Base-by-base conservation (phyloP, 1,139 yeast genomes). In the Geotrichum klebahnii region DNA sequence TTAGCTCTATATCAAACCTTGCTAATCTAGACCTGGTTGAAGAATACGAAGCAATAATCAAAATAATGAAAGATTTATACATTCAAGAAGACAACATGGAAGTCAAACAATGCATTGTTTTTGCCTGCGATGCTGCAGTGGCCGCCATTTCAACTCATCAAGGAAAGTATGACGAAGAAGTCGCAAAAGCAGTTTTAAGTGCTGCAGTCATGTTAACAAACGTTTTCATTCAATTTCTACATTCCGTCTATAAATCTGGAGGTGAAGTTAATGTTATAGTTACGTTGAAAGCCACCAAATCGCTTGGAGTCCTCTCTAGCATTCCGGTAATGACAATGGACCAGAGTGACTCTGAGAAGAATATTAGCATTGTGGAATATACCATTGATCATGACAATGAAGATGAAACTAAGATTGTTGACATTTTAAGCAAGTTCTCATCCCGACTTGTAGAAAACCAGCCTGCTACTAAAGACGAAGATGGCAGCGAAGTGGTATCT, bases 241-340 rank as follows among this genome's bases (percentile, higher is more conserved):
- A 47, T 19, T 17, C 33, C 8, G 14, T 48, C 9, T 42, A 40
- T 14, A 41, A 35, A 20, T 37, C 39, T 14, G 34, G 38, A 3
- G 48, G 46, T 5, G 44, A 44, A 24, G 43, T 48, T 17, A 51
- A 51, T 37, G 42, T 43, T 9, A 31, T 54, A 17, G 41, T 48
- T 5, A 17, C 55, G n/a, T 42, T 59, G 22, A 55, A 54, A 26
- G 48, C 52, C 4, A 52, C 59, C 23, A 57, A 57, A 28, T 48
- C 54, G 3, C 43, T 59, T 23, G 62, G 62, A 2, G 42, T 59
- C 5, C 41, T 57, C 12, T 52, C 61, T 2, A 46, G 56, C 17
- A 40, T 44, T 24, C 9, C 34, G 6, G 16, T 24, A 9, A n/a
- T 29, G 29, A 26, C 29, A 26, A 26, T 6, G 9, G 10, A 6